Evolutionary conservation across 2,329 filamentous ascomycete species (phyloP).

Genomic region (Trichoderma oligosporum): DNA sequence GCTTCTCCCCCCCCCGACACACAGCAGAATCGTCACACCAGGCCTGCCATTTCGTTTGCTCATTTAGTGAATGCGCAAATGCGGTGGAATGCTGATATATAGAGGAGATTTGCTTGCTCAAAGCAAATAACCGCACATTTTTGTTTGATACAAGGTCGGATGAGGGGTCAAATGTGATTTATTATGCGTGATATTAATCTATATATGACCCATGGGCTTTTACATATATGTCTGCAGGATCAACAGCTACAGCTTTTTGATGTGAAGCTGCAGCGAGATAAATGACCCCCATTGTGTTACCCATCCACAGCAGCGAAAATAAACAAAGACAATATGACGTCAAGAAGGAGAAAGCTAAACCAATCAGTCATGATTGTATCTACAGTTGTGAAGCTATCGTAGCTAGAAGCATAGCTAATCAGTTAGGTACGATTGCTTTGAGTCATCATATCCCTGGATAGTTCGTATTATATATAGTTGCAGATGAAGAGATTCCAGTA

Average conservation of each 20-base stretch:
- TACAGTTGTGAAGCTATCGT: too few species aligned
- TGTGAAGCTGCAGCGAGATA: not conserved
- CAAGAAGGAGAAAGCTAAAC: not conserved
- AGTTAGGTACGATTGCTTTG: too few species aligned
- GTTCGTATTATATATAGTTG: too few species aligned
- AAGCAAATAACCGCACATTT: not conserved
- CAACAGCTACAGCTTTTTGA: too few species aligned
- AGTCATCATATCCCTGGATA: too few species aligned
- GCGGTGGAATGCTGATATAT: not conserved
- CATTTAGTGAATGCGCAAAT: not conserved
- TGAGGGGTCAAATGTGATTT: not conserved
- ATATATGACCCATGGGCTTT: too few species aligned
- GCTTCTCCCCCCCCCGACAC: not conserved
- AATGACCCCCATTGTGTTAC: not conserved
- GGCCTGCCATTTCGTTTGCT: not conserved
- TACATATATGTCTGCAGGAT: too few species aligned
- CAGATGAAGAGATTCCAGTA: not conserved
- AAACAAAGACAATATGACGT: not conserved
- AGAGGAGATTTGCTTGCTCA: not conserved
- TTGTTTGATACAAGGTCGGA: not conserved
- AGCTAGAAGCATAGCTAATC: not conserved
- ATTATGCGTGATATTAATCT: not conserved
- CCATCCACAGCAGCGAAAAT: not conserved
- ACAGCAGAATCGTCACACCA: not conserved
- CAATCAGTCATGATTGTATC: not conserved